Percentiles rank a stretch among this genome's conserved stretches.
Conservation (phyloP, 176 grass and related monocot species). For the Thalia dealbata region DNA sequence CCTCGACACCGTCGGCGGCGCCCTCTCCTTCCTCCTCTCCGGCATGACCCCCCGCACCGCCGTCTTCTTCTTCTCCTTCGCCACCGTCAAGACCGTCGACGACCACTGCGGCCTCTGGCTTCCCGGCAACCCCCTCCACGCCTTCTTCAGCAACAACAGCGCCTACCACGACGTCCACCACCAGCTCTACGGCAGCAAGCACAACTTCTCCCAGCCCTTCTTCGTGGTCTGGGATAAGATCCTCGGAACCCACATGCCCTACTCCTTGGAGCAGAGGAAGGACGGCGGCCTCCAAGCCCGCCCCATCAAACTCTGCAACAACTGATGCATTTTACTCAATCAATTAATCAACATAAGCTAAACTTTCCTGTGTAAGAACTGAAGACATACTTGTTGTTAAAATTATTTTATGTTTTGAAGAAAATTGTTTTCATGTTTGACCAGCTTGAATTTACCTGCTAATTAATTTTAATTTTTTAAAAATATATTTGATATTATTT, state of each 20-base stretch:
- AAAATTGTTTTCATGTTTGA: no score
- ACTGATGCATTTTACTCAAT: background rate
- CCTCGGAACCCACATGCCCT: background rate
- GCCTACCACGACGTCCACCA: slow-evolving; percentile 11
- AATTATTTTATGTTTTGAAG: no score
- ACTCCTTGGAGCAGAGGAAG: background rate
- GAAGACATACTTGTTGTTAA: no score
- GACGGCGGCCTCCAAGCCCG: slow-evolving; percentile 7
- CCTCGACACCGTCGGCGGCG: slow-evolving; percentile 9
- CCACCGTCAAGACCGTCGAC: slow-evolving; percentile 7
- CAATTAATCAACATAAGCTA: no score
- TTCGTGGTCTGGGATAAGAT: slow-evolving; percentile 10
- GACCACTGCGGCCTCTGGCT: slow-evolving; percentile 3
- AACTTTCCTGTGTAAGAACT: no score
- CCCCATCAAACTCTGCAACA: background rate
- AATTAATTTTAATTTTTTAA: no score
- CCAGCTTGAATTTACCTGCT: no score
- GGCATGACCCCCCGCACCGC: slow-evolving; percentile 11
- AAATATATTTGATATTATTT: no score
- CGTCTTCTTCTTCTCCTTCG: slow-evolving; percentile 7
- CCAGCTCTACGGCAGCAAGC: slow-evolving; percentile 2
- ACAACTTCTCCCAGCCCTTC: slow-evolving; percentile 14
- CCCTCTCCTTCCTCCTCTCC: slow-evolving; percentile 1
- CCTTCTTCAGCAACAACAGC: slow-evolving; percentile 1
- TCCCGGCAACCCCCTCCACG: background rate